Base-by-base conservation (phyloP, 208 protist genomes). In the Endotrypanum monterogeii region DNA sequence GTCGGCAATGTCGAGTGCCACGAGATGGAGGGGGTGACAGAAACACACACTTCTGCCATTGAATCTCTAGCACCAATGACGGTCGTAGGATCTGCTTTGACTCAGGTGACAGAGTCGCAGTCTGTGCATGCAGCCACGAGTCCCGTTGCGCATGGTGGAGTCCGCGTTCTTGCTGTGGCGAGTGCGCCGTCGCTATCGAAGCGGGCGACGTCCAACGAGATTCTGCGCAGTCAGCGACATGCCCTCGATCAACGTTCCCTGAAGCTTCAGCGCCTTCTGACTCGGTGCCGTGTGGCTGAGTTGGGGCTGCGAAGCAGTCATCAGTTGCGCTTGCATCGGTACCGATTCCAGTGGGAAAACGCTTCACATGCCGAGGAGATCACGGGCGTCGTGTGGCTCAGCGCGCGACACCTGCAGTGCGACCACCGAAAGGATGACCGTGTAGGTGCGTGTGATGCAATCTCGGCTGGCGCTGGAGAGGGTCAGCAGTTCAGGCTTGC, bases 291-390 rank as follows among this genome's bases (percentile, higher is more conserved):
- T 12, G 39, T 20, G 8, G 56, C 20, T 23, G 72, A 80, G 56
- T 41, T n/a, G 12, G 71, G 78, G 75, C 51, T 71, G 62, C 39
- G 69, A 37, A 72, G 71, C 7, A 60, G 56, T 48, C 76, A 67
- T n/a, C 54, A 52, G 32, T 62, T 80, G 14, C 48, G 62, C 25
- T 30, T 85, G 50, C 74, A 80, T 39, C 76, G 81, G 1, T 69
- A 82, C 51, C 71, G 51, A n/a, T 72, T 85, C 12, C 23, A 56
- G 20, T 89, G 84, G 84, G 44, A 67, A 48, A 20, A 68, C 25
- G 37, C 41, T 3, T 39, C 44, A 0, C 68, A 71, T 11, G 78
- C 78, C 3, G 73, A 78, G 52, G 78, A 78, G 28, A 75, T 79
- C n/a, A 61, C 30, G 54, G 58, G 69, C 28, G 70, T 80, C 7